Evolutionary conservation across 2,329 filamentous ascomycete genomes (phyloP), one percentile per base, ranked within the genome.

Genomic region (Nigrospora sphaerica): DNA sequence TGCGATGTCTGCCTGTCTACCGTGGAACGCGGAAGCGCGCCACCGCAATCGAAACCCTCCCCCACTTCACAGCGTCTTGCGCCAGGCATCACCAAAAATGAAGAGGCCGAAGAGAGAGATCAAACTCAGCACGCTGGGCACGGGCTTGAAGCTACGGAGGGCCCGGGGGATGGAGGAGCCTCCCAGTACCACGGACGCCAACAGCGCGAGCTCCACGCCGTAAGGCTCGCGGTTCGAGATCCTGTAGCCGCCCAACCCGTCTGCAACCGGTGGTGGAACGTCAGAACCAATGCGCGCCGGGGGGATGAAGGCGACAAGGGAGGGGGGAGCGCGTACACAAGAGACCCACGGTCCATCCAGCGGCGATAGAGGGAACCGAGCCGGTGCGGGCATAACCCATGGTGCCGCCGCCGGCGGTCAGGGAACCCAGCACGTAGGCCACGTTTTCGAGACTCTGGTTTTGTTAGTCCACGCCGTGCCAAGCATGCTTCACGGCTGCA

Each of bases 151-250:
- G 37, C 83, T 78, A 65, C 83, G 88, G 60, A 98, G 82, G 5
- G 90, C 93, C 44, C 93, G 79, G 12, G 93, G 93, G 49, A 97
- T 84, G 2, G 88, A 86, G 37, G 86, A 86, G 17, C 89, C 90
- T 37, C 78, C 92, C 33, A 98, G 77, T 23, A 97, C 71, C n/a
- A 89, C 59, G 1, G 88, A 95, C 5, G 93, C 93, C 38, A 96
- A 74, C 11, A 98, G 77, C n/a, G 86, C 88, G 38, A 95, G 73
- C 68, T 97, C 93, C 55, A 95, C 71, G 52, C 92, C 93, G 65
- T 93, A 95, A 3, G 86, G 64, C 63, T 89, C 78, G 50, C 77
- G 73, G 57, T 81, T 83, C 57, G 85, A 83, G 52, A 95, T 83
- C 49, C 91, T 86, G 61, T 87, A 83, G 53, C 86, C 91, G 52